These are phyloP conservation scores for Oryza australiensis DNA, from an alignment of 176 grass and related monocot species.

Conservation along the genomic window DNA sequence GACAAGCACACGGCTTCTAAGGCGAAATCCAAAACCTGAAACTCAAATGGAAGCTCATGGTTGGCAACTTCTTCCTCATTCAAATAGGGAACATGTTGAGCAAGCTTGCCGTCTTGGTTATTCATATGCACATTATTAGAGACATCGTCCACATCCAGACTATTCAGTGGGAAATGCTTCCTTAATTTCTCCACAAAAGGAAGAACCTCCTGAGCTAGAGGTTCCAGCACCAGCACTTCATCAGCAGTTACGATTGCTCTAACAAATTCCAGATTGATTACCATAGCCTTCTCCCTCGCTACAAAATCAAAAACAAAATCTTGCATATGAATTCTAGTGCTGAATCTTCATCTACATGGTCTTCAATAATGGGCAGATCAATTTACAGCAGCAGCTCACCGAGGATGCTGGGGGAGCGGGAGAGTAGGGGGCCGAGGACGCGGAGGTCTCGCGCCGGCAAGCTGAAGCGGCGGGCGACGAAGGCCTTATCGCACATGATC, in stretches of 20 bases:
- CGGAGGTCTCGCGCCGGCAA: slow-evolving; percentile 64
- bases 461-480: slow-evolving; percentile 49
- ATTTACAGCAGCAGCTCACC: slow-evolving; percentile 39
- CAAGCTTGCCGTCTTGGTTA: slow-evolving; percentile 22
- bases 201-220: slow-evolving; percentile 78
- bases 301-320: slow-evolving; percentile 2
- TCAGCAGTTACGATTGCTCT: slow-evolving; percentile 72
- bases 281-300: slow-evolving; percentile 76
- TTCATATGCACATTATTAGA: neutral
- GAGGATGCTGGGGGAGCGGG: slow-evolving; percentile 53
- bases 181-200: slow-evolving; percentile 73
- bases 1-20: slow-evolving; percentile 69
- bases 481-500: slow-evolving; percentile 58
- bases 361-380: neutral
- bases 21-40: slow-evolving; percentile 73
- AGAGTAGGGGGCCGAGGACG: slow-evolving; percentile 60
- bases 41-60: slow-evolving; percentile 70
- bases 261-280: slow-evolving; percentile 75
- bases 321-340: neutral
- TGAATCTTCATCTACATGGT: neutral
- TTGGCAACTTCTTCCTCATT: neutral
- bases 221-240: slow-evolving; percentile 70
- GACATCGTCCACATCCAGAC: slow-evolving; percentile 24
- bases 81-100: neutral
- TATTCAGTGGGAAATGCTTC: slow-evolving; percentile 54